These are phyloP conservation scores for Alnus rubra DNA, from an alignment of 306 rosid genomes.

Conservation along the genomic window DNA sequence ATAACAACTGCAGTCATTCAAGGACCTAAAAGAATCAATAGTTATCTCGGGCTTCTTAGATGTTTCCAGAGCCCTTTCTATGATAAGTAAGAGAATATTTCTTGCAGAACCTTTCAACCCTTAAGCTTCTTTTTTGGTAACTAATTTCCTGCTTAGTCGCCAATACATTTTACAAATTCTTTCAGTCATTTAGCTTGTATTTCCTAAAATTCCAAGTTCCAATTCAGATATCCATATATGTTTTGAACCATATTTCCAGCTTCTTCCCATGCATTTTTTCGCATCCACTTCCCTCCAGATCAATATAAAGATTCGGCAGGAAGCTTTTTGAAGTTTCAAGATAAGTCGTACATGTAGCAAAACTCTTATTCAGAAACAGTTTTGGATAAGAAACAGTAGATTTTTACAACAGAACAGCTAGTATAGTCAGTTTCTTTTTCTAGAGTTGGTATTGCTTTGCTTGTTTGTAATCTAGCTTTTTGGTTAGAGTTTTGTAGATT, in stretches of 20 bases:
- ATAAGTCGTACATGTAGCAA: slow-evolving; percentile 5
- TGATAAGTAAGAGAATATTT: slow-evolving; percentile 11
- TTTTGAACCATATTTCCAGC: slow-evolving; percentile 5
- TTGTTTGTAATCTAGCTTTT: too few species aligned
- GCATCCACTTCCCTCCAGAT: slow-evolving; percentile 7
- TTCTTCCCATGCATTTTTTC: slow-evolving; percentile 20
- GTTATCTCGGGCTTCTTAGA: neutral
- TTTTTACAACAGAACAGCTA: too few species aligned
- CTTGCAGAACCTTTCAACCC: slow-evolving; percentile 3
- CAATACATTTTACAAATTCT: neutral
- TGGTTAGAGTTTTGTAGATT: too few species aligned
- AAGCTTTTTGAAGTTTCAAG: slow-evolving; percentile 15
- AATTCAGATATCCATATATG: slow-evolving; percentile 19
- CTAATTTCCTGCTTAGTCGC: neutral
- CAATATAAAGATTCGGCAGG: slow-evolving; percentile 13
- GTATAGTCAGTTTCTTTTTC: too few species aligned
- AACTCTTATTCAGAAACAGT: neutral
- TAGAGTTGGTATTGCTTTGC: too few species aligned
- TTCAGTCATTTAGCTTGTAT: neutral
- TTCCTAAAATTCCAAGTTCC: slow-evolving; percentile 8
- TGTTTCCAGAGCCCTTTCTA: slow-evolving; percentile 11
- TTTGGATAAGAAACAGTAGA: neutral
- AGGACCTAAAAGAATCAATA: slow-evolving; percentile 19
- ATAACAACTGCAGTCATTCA: slow-evolving; percentile 26
- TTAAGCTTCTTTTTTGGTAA: neutral